Base-by-base conservation (phyloP, 2,329 filamentous ascomycete species). In the Chrysoporthe deuterocubensis region DNA sequence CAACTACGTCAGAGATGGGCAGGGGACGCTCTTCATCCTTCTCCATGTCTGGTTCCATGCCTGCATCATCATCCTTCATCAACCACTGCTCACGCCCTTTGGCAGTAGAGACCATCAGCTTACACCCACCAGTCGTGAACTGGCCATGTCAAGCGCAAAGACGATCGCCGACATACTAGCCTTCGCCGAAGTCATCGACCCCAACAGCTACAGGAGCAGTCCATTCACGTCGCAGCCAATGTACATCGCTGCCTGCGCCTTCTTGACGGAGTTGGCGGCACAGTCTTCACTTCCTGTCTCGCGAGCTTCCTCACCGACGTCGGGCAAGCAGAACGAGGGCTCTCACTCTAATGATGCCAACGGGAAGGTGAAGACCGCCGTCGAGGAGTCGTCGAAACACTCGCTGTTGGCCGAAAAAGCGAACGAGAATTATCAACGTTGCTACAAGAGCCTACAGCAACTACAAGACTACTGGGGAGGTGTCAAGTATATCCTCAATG, bases 1-100 rank as follows among this genome's bases (percentile, higher is more conserved):
- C 77, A 88, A 92, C 46, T 96, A 96, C 75, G 89, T 94, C 56
- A 91, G 91, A 74, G 85, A 88, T 58, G 91, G 92, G 11, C 92
- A 96, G 76, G 92, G 93, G 16, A 94, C 92, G 0, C 96, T 92
- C 54, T 97, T 97, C 71, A 92, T 97, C 61, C 81, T 97, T 11
- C 81, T 97, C 34, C 93, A 96, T 76, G 92, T 94, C 76, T 96
- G 93, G 93, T 95, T 95, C 73, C 93, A 96, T 71, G 92, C 92
- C 0, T 81, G 96, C 42, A 94, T 96, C 71, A 93, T 96, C 68
- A 85, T 96, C 3, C 82, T 96, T 5, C 92, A 96, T 74, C 92
- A 95, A 71, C 93, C 93, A 0, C 81, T 97, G 1, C 81, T 97
- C 64, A 91, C 93, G 60, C 92, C 91, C 0, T 94, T 96, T 73